Evolutionary conservation across 768 basidiomycete genomes (phyloP).

Genomic region (Thelephora ganbajun): DNA sequence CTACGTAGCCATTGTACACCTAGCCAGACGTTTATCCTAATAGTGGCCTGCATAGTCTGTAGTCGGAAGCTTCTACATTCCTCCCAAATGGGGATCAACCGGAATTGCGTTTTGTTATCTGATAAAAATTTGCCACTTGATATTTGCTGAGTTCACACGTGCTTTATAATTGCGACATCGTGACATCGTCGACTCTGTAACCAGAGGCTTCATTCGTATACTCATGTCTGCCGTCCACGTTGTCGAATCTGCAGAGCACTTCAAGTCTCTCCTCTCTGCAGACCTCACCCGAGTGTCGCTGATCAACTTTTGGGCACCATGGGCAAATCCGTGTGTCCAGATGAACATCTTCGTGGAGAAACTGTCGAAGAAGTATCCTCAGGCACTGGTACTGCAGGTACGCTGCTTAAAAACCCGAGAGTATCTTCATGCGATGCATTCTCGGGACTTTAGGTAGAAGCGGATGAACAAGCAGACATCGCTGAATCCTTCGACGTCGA

Average conservation of each 20-base stretch:
- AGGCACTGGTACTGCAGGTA: slow-evolving; percentile 65
- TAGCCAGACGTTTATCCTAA: too few relatives aligned
- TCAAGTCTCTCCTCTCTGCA: slow-evolving; percentile 55
- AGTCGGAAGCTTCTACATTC: too few relatives aligned
- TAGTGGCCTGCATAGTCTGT: too few relatives aligned
- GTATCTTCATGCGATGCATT: neutral
- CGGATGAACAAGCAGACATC: slow-evolving; percentile 69
- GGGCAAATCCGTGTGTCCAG: slow-evolving; percentile 83
- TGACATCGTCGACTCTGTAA: too few relatives aligned
- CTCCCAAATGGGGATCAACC: too few relatives aligned
- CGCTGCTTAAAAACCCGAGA: slow-evolving; percentile 5
- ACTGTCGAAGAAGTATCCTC: slow-evolving; percentile 57
- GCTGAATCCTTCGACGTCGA: slow-evolving; percentile 87
- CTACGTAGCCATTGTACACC: too few relatives aligned
- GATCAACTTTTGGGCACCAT: slow-evolving; percentile 88
- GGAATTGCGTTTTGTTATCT: too few relatives aligned
- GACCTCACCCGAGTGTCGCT: slow-evolving; percentile 77
- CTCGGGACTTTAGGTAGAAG: slow-evolving; percentile 47
- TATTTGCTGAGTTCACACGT: too few relatives aligned
- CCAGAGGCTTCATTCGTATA: neutral
- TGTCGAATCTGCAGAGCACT: slow-evolving; percentile 53
- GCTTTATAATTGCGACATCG: too few relatives aligned
- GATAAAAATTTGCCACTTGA: too few relatives aligned
- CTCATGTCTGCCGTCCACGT: slow-evolving; percentile 13
- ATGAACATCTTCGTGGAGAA: slow-evolving; percentile 75